Evolutionary conservation across 2,329 filamentous ascomycete species (phyloP).

Genomic region (Gremmenia infestans): DNA sequence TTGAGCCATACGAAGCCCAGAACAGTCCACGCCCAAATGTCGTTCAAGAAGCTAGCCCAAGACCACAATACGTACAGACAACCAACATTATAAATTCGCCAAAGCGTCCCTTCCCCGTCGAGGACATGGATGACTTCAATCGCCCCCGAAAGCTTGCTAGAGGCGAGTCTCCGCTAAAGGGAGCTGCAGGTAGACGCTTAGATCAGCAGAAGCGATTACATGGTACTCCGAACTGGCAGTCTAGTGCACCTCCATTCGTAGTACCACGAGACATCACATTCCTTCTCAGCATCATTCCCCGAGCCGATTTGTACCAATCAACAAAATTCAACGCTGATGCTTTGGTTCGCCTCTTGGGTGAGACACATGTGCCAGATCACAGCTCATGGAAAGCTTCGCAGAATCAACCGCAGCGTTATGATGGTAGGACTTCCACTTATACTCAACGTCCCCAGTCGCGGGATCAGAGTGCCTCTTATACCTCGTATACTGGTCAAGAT

Average conservation of each 20-base stretch:
- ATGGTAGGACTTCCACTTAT: slow-evolving; percentile 23
- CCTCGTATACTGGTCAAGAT: slow-evolving; percentile 5
- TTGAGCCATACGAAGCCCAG: slow-evolving; percentile 46
- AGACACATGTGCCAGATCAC: slow-evolving; percentile 60
- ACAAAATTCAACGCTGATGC: slow-evolving; percentile 64
- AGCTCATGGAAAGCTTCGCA: slow-evolving; percentile 46
- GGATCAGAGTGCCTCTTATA: slow-evolving; percentile 5
- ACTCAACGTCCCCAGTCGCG: slow-evolving; percentile 9
- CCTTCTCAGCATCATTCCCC: slow-evolving; percentile 58
- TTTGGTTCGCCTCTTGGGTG: slow-evolving; percentile 68
- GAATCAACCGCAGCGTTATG: slow-evolving; percentile 27
- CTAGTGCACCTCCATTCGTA: slow-evolving; percentile 48
- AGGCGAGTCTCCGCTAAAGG: slow-evolving; percentile 90
- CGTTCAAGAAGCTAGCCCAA: slow-evolving; percentile 28
- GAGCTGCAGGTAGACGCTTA: slow-evolving; percentile 76
- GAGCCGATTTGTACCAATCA: slow-evolving; percentile 62
- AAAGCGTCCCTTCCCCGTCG: slow-evolving; percentile 40
- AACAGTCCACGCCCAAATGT: slow-evolving; percentile 30
- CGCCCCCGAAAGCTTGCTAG: slow-evolving; percentile 82
- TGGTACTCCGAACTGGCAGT: slow-evolving; percentile 32
- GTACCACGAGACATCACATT: slow-evolving; percentile 64
- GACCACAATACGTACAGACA: slow-evolving; percentile 27
- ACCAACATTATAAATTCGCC: slow-evolving; percentile 34
- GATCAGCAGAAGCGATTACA: slow-evolving; percentile 61
- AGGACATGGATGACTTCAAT: slow-evolving; percentile 66